Conservation (phyloP, 2,329 filamentous ascomycete species). For the Hypoxylon sp. region DNA sequence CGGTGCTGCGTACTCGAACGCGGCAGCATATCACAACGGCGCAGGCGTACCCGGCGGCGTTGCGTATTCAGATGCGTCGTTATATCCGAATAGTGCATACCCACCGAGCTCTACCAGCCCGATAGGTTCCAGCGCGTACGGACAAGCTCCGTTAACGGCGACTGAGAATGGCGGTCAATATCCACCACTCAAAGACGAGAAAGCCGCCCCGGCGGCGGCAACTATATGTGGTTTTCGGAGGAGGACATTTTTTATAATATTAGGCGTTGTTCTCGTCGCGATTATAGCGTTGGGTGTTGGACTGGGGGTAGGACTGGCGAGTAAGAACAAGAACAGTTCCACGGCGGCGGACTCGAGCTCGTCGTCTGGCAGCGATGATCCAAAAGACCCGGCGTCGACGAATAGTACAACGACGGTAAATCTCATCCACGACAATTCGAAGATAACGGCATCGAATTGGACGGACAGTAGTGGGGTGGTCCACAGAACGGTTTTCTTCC, state of each 20-base stretch:
- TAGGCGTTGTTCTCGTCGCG: conserved; percentile 28
- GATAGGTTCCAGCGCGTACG: conserved; percentile 26
- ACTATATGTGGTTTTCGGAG: conserved; percentile 41
- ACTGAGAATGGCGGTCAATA: conserved; percentile 17
- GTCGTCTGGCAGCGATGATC: conserved; percentile 6
- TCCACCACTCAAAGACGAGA: conserved; percentile 22
- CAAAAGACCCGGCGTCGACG: conserved; percentile 14
- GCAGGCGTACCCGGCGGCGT: conserved; percentile 20
- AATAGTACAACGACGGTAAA: conserved; percentile 27
- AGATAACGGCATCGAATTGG: conserved; percentile 41
- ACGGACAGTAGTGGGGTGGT: conserved; percentile 36
- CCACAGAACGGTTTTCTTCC: conserved; percentile 43
- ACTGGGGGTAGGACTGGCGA: conserved; percentile 32
- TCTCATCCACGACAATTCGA: conserved; percentile 37
- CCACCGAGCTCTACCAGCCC: conserved; percentile 24
- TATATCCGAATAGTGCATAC: conserved; percentile 32
- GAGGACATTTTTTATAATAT: conserved; percentile 40
- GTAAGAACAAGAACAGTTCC: conserved; percentile 14
- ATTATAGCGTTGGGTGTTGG: conserved; percentile 35
- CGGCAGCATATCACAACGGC: conserved; percentile 14
- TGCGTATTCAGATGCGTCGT: conserved; percentile 15
- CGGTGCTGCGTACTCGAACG: conserved; percentile 19
- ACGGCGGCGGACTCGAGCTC: conserved; percentile 12
- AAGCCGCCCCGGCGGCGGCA: conserved; percentile 20
- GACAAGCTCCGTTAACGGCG: conserved; percentile 12